A percentile compares a stretch with the other conserved stretches of the same genome.
These are phyloP conservation scores for Backusella psychrophila DNA, from an alignment of 192 early-diverging fungal genomes.

Conservation along the genomic window DNA sequence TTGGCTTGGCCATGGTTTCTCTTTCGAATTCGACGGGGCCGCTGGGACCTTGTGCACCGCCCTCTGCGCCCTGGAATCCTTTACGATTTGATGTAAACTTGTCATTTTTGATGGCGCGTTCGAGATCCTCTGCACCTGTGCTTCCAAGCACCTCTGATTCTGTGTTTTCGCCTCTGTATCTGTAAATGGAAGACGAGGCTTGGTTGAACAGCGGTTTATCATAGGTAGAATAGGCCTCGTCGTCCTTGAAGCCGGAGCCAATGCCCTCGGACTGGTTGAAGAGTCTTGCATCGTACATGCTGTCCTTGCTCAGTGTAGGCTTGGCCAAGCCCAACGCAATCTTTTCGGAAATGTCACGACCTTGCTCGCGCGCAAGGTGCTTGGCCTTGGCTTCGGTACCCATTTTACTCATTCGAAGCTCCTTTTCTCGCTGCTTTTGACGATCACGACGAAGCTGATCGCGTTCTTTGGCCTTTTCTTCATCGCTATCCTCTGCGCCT, in stretches of 20 bases:
- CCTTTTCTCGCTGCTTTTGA: slow-evolving; percentile 83
- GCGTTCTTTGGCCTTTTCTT: slow-evolving; percentile 68
- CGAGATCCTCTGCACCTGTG: slow-evolving; percentile 65
- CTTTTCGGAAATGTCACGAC: slow-evolving; percentile 98
- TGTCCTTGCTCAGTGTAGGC: slow-evolving; percentile 84
- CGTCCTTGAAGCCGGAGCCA: slow-evolving; percentile 83
- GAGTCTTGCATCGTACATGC: slow-evolving; percentile 91
- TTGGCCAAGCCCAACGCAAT: slow-evolving; percentile 96
- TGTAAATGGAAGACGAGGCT: slow-evolving; percentile 72
- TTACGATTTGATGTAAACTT: slow-evolving; percentile 59
- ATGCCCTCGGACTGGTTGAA: slow-evolving; percentile 92
- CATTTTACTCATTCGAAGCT: slow-evolving; percentile 85
- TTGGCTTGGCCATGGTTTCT: slow-evolving; percentile 42
- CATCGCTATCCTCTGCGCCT: slow-evolving; percentile 53
- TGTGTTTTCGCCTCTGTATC: slow-evolving; percentile 59
- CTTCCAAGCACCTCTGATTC: slow-evolving; percentile 63
- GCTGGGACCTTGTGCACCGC: slow-evolving; percentile 44
- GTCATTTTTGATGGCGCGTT: slow-evolving; percentile 65
- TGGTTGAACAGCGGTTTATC: slow-evolving; percentile 93
- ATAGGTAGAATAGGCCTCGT: slow-evolving; percentile 91
- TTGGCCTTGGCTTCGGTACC: slow-evolving; percentile 85
- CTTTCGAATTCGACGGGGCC: slow-evolving; percentile 96
- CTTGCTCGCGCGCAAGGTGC: slow-evolving; percentile 63
- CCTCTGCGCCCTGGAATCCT: slow-evolving; percentile 71
- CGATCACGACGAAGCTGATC: slow-evolving; percentile 85